Conservation (phyloP, 2,329 filamentous ascomycete genomes). For the Pseudocercospora eumusae region DNA sequence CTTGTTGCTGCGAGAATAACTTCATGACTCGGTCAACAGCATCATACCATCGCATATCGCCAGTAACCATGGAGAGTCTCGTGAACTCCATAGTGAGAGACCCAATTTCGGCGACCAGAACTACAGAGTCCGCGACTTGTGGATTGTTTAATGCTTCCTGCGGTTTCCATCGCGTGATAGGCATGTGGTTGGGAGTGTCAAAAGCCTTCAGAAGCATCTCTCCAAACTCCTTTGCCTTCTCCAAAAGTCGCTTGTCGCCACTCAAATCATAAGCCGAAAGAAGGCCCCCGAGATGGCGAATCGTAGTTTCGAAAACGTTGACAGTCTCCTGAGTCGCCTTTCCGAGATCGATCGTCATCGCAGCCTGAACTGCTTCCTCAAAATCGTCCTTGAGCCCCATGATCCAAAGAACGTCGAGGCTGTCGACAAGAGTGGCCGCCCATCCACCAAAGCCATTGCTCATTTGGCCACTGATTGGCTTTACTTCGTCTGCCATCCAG, state of each 20-base stretch:
- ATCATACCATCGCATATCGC: conserved; percentile 50
- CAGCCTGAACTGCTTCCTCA: conserved; percentile 47
- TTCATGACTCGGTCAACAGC: conserved; percentile 48
- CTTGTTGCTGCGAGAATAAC: conserved; percentile 46
- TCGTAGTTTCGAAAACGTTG: conserved; percentile 55
- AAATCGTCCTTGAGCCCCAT: conserved; percentile 50
- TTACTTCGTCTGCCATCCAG: conserved; percentile 54
- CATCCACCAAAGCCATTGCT: conserved; percentile 51
- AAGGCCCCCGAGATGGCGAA: conserved; percentile 45
- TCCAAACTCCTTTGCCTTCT: conserved; percentile 43
- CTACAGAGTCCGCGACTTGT: conserved; percentile 45
- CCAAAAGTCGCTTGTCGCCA: conserved; percentile 39
- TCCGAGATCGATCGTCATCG: conserved; percentile 48
- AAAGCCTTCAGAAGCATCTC: conserved; percentile 52
- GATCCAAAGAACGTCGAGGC: conserved; percentile 20
- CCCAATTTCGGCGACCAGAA: conserved; percentile 51
- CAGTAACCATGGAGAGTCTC: conserved; percentile 48
- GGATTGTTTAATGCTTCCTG: conserved; percentile 42
- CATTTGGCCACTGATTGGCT: conserved; percentile 45
- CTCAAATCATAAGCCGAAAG: conserved; percentile 42
- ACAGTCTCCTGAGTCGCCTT: conserved; percentile 42
- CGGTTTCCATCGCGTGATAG: conserved; percentile 50
- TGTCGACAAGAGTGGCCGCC: conserved; percentile 47
- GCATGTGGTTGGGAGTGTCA: conserved; percentile 50
- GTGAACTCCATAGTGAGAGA: conserved; percentile 53